Base-by-base conservation (phyloP, 2,329 filamentous ascomycete genomes). In the Beauveria caledonica region DNA sequence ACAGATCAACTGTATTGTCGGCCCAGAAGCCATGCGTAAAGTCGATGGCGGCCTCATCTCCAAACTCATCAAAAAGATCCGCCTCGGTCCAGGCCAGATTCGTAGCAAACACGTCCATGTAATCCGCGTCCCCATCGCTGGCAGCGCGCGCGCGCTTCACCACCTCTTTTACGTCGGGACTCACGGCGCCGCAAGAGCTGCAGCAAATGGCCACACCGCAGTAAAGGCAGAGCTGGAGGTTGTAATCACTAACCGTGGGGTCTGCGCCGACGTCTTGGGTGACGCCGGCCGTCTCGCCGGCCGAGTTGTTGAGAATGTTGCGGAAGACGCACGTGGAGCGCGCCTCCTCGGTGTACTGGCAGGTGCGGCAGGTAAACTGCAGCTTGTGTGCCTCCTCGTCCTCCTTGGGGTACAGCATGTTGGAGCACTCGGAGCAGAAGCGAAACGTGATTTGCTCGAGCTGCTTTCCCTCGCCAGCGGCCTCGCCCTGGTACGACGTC, bases 371-470 rank as follows among this genome's bases (percentile, higher is more conserved):
- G 65, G 90, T 92, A 77, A 95, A 99, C 79, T 96, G 88, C 67
- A 99, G 86, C 69, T 86, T 87, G 78, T 90, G 90, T 63, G 86
- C 86, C 63, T 87, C 81, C 64, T 88, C 86, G 76, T 99, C 92
- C 80, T 99, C 95, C 77, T 95, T 94, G 55, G 94, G 94, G 72
- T 97, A 97, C 60, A 99, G 82, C 84, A 99, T 89, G 81, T 99
- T 99, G 69, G 92, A 96, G 79, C 94, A 99, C 82, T 99, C 94
- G 68, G 91, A 92, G 80, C 94, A 99, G 82, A 99, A 99, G 70
- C 90, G 88, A 77, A 97, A 99, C 52, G 90, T 92, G 75, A 97
- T 92, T 74, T 96, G 91, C 76, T 93, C 86, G 65, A 80, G 78
- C 66, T 78, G 78, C 69, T 80, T 81, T 68, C 81, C 77, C 62